A percentile compares a stretch with the other conserved stretches of the same genome.
Evolutionary conservation across 768 basidiomycete species (phyloP).

Genomic region (Rossbeevera mucosa): DNA sequence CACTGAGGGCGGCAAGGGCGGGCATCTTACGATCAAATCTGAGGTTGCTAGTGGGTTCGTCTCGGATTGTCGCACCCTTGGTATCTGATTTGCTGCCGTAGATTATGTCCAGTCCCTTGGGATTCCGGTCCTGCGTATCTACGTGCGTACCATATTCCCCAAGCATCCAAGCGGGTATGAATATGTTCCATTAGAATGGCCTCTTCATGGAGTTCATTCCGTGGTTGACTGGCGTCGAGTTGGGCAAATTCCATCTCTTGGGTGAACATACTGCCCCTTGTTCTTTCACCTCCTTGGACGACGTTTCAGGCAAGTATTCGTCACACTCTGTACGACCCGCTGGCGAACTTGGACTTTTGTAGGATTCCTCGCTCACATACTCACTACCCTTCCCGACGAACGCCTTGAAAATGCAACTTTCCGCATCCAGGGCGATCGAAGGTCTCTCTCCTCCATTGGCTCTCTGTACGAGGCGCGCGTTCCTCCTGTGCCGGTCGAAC

Average conservation of each 20-base stretch:
- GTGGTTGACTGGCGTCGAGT: conserved; percentile 24
- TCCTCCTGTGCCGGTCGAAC: conserved; percentile 19
- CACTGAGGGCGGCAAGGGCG: conserved; percentile 30
- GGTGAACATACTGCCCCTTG: conserved; percentile 29
- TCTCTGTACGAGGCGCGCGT: conserved; percentile 23
- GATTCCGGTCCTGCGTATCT: conserved; percentile 30
- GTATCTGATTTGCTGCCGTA: conserved; percentile 1
- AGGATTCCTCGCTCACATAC: conserved; percentile 35
- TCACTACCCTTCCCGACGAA: conserved; percentile 28
- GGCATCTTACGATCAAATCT: conserved; percentile 24
- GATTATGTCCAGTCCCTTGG: conserved; percentile 29
- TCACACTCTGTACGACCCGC: not conserved
- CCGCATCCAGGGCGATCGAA: conserved; percentile 36
- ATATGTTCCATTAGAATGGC: conserved; percentile 26
- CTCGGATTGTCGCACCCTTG: not conserved
- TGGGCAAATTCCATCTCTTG: conserved; percentile 30
- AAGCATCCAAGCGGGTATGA: not conserved
- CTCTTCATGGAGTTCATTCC: conserved; percentile 31
- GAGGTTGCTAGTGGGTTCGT: conserved; percentile 24
- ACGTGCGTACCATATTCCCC: conserved; percentile 19
- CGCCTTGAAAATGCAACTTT: conserved; percentile 29
- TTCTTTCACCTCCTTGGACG: conserved; percentile 32
- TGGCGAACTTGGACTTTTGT: not conserved
- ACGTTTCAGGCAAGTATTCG: conserved; percentile 31
- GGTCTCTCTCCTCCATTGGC: conserved; percentile 23